Base-by-base conservation (phyloP, 371 early-diverging fungal species). In the Syncephalastrum monosporum region DNA sequence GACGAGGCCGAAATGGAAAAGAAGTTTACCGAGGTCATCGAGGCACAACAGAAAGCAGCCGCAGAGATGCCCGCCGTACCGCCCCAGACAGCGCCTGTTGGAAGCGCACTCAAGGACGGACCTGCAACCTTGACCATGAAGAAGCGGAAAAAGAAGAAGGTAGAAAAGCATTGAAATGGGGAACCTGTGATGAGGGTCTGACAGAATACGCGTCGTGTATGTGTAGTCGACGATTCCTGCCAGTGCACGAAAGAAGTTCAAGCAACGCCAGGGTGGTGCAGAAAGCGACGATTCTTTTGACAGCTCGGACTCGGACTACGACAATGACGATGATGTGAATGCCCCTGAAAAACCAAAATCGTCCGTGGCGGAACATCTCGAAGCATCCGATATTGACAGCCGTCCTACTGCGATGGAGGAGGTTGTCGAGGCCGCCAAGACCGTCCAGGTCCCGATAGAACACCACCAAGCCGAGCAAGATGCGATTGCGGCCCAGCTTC, bases 281-380 rank as follows among this genome's bases (percentile, higher is more conserved):
- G 82, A 85, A 15, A 74, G 83, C 8, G 85, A 83, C 42, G 72
- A 68, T 50, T 84, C 85, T 0, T 85, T 85, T 64, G 87, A 85
- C 50, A 87, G 86, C 47, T 88, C 88, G 7, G 82, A 86, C 60
- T 83, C 85, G 14, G 83, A 68, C n/a, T 68, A 85, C 64, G 84
- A 84, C 42, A 59, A 59, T n/a, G 64, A 68, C 27, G 66, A 63
- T 23, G 82, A 79, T 7, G 73, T 71, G 0, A 74, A 67, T 19
- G 43, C 27, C 3, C 38, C 38, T 2, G 55, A 33, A 50, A 71
- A 44, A 60, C 69, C 47, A 61, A 65, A 54, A 68, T 73, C 44
- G 56, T 65, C 53, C 53, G 72, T 68, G 53, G 68, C 63, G 65
- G 69, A 67, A 61, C 55, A 44, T 57, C 59, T 48, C 47, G 63